Base-by-base conservation (phyloP, 2,329 filamentous ascomycete genomes). In the Microcyclospora pomicola region DNA sequence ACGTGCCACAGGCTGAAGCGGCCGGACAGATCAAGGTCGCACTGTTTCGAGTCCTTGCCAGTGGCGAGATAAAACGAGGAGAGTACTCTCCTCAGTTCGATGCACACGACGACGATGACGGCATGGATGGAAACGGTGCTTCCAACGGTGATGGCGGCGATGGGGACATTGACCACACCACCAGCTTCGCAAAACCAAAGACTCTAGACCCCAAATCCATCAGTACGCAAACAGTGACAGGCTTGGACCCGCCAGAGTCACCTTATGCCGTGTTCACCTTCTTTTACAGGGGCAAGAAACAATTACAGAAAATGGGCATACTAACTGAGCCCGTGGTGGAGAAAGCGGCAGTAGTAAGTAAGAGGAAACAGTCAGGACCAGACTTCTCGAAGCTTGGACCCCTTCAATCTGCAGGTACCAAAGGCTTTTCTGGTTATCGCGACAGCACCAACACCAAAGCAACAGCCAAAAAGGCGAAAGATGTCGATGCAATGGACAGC, bases 41-140 rank as follows among this genome's bases (percentile, higher is more conserved):
- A 45, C 77, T 98, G 65, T 96, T 95, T 62, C 78, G 91, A 19
- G 91, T 98, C 7, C 69, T 96, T 33, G 91, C 91, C 2, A 94
- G 86, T 6, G 91, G 91, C 11, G 91, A 96, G 60, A 93, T 98
- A 56, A 96, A 95, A 65, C 84, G 87, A 56, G 91, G 91, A 45
- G 91, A 98, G 62, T 98, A 96, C 61, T 94, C 87, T 1, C 91
- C 91, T 10, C 91, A 96, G 54, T 96, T 96, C 47, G 87, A 94
- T 58, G 88, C 88, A 2, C 85, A 96, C 52, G 91, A 96, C 53
- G 88, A 94, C 45, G 87, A 94, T 44, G 86, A 94, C 59, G 61
- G 39, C 60, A 69, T 19, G 62, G 63, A 64, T 34, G 68, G 72
- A 41, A 67, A 67, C 31, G 64, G 62, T 12, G 65, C 66, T 19